Evolutionary conservation across 208 protist species (phyloP), one percentile per base, ranked within the genome.

Genomic region (Acanthamoeba castellanii): DNA sequence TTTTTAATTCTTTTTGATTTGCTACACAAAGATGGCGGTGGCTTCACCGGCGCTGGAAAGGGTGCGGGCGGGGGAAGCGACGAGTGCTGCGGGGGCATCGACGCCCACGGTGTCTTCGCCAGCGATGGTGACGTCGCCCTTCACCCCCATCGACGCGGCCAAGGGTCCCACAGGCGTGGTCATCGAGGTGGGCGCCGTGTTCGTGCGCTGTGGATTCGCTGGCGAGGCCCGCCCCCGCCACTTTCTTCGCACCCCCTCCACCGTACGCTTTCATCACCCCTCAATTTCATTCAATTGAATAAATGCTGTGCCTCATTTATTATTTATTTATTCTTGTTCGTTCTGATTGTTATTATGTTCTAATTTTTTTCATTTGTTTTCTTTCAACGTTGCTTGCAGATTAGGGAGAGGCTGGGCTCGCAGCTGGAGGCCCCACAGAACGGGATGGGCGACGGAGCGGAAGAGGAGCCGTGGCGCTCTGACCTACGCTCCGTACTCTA

Each of bases 181-280:
- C 18, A 30, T 87, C 47, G 78, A 87, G 30, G 37, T 87, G 16
- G 78, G 78, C 3, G 37, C 78, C 25, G 78, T 59, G 3, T 87
- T 87, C 45, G 50, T 87, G 22, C 78, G 78, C 27, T 87, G 78
- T 32, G 78, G 78, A 59, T 87, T 87, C 45, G 78, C 78, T 87
- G 78, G 78, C 47, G 78, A 85, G 78, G 34, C 78, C 30, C 78
- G 78, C 18, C 78, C 78, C 9, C 34, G 78, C 34, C 78, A 85
- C 9, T 85, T 85, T 34, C 34, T 85, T 11, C 78, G 42, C 45
- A 85, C 78, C 45, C 78, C 78, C 11, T 0, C n/a, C 34, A 37
- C 78, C 27, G 78, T 85, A 85, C 78, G 18, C 45, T 61, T 30
- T 20, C 47, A 6, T 4, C 64, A 5, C n/a, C 3, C 9, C 25